phyloP scores from a whole-genome alignment of 257 asterid species.

The Nicotiana sylvestris region DNA sequence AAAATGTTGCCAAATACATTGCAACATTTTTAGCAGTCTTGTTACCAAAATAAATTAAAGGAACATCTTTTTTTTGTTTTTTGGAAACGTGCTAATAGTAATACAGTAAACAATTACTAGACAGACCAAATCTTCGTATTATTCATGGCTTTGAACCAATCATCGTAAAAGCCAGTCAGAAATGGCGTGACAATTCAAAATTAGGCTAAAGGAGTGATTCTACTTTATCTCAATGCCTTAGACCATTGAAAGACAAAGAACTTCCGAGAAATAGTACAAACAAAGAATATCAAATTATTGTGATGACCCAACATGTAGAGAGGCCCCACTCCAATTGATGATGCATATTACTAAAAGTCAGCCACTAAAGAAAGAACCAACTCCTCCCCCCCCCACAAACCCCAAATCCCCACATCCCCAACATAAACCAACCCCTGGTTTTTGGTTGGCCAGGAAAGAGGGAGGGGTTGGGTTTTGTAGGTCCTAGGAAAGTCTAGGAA shows the following conservation, averaged over 20 bases:
- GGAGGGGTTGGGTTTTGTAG: neutral
- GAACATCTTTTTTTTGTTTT: neutral
- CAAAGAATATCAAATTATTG: neutral
- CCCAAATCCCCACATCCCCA: neutral
- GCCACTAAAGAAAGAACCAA: neutral
- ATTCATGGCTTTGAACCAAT: neutral
- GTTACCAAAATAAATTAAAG: neutral
- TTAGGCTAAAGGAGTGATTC: neutral
- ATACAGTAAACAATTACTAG: neutral
- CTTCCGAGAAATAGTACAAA: neutral
- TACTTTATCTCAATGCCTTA: neutral
- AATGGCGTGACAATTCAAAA: neutral
- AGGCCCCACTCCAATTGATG: neutral
- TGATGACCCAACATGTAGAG: neutral
- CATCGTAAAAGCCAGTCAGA: neutral
- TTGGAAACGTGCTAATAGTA: neutral
- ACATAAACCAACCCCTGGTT: neutral
- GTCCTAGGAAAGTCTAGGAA: constrained; percentile 11
- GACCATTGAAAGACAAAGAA: neutral
- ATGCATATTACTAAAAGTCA: neutral
- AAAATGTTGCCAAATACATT: neutral
- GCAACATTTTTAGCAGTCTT: neutral
- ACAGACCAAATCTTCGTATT: neutral
- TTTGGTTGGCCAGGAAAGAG: neutral
- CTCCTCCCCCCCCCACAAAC: too few relatives aligned